phyloP scores from a whole-genome alignment of 805 yeast species.

The Cyberlindnera meyerae region DNA sequence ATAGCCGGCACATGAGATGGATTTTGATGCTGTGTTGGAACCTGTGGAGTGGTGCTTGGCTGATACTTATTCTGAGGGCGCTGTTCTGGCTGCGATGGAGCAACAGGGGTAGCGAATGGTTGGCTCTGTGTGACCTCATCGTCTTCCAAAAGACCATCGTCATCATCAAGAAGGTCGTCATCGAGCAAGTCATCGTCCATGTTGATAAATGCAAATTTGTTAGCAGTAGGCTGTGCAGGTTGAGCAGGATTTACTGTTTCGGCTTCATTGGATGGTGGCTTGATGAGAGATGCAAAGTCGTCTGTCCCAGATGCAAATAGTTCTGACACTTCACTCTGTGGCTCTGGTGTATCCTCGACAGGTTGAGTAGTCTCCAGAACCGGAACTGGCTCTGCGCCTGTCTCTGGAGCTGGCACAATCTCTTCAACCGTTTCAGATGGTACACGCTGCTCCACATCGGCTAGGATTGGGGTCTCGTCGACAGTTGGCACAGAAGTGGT shows the following conservation, averaged over 20 bases:
- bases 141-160: no score
- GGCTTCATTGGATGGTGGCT: background rate
- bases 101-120: background rate
- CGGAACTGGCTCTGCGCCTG: background rate
- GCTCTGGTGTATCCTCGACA: no score
- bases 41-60: background rate
- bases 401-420: slow-evolving; percentile 1
- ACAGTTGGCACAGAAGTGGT: no score
- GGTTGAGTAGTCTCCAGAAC: no score
- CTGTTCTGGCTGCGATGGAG: background rate
- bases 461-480: no score
- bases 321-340: background rate
- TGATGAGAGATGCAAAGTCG: slow-evolving; percentile 3
- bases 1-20: background rate
- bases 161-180: slow-evolving; percentile 34
- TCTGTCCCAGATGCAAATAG: slow-evolving; percentile 4
- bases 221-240: slow-evolving; percentile 26
- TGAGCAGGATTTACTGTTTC: no score
- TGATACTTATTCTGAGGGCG: slow-evolving; percentile 1
- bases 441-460: background rate
- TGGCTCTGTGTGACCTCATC: no score
- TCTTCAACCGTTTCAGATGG: slow-evolving; percentile 3
- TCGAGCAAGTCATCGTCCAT: slow-evolving; percentile 33
- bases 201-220: slow-evolving; percentile 28
- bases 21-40: background rate